Evolutionary conservation across 148 eudicot genomes (phyloP), one percentile per base, ranked within the genome.

Genomic region (Oxyria digyna): DNA sequence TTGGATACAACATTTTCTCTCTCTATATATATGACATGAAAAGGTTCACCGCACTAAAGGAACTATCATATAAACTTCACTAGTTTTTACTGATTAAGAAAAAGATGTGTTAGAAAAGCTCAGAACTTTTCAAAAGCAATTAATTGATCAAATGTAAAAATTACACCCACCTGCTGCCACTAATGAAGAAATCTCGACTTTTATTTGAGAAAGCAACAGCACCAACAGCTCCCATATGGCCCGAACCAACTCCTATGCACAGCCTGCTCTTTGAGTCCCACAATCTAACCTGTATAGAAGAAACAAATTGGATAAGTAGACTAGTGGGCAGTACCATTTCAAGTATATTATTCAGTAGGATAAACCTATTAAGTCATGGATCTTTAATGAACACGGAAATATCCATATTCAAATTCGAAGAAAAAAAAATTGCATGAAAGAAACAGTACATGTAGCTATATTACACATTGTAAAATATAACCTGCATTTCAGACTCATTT

Each of bases 131-230:
- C 15, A 8, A 50, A 0, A 26, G 10, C 23, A 54, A 9, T 23
- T 5, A 54, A 24, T 24, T 24, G 31, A 20, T 23, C n/a, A 54
- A 9, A 54, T 8, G 31, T 27, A 17, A 52, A 29, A 59, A 27
- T 13, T 41, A 27, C 26, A 50, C 74, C 77, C 74, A 93, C 98
- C 96, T 91, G 74, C 99, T 91, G 67, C 96, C 99, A 48, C 99
- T 94, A 66, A 94, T 93, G 76, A 91, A 79, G 54, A 94, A 94
- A 81, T 87, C 81, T 6, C 78, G 78, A 42, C 43, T 74, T 74
- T 88, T 91, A 83, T 84, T 87, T 15, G 99, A 87, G 70, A 87
- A 88, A 73, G 96, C 87, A 84, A 94, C 91, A 69, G 97, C 96
- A 73, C 96, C 97, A 80, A 94, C 91, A 78, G 89, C 96, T 68